Conservation (phyloP, 495 filamentous ascomycete species). For the Cladorrhinum samala region DNA sequence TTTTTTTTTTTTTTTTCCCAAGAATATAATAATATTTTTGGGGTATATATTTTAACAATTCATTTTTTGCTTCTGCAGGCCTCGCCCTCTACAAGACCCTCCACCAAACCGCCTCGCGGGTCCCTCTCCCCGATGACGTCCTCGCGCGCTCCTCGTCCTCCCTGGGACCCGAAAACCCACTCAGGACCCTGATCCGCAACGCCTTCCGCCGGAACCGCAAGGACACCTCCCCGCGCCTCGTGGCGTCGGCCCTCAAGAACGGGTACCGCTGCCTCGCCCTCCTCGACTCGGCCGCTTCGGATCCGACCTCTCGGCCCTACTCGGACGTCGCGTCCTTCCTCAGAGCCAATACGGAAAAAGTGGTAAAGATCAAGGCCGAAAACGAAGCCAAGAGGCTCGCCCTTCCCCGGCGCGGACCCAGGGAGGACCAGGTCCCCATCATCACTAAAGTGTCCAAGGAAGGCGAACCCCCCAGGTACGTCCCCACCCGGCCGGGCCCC, state of each 20-base stretch:
- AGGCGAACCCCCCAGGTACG: slow-evolving; percentile 35
- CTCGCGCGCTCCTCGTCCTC: slow-evolving; percentile 32
- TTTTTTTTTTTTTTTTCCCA: background rate
- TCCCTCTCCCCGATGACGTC: slow-evolving; percentile 41
- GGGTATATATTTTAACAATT: too few relatives aligned
- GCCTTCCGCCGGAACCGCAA: slow-evolving; percentile 53
- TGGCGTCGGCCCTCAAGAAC: slow-evolving; percentile 49
- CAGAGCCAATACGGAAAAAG: slow-evolving; percentile 21
- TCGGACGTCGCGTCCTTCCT: slow-evolving; percentile 31
- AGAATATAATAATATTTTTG: too few relatives aligned
- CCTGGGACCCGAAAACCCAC: slow-evolving; percentile 30
- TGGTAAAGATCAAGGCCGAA: slow-evolving; percentile 7
- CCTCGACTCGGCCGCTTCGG: slow-evolving; percentile 12
- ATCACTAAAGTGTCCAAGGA: slow-evolving; percentile 24
- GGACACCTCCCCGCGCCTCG: slow-evolving; percentile 49
- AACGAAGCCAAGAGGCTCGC: background rate
- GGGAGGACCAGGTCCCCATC: slow-evolving; percentile 20
- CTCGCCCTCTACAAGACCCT: slow-evolving; percentile 69
- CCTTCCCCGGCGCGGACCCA: background rate
- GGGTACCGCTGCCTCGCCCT: slow-evolving; percentile 50
- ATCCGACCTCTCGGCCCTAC: slow-evolving; percentile 15
- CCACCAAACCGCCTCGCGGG: slow-evolving; percentile 50
- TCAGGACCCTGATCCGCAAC: slow-evolving; percentile 40
- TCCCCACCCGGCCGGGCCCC: slow-evolving; percentile 39
- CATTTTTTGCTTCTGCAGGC: slow-evolving; percentile 37